Evolutionary conservation across 306 rosid species (phyloP), one percentile per base, ranked within the genome.

Genomic region (Prunus davidiana): DNA sequence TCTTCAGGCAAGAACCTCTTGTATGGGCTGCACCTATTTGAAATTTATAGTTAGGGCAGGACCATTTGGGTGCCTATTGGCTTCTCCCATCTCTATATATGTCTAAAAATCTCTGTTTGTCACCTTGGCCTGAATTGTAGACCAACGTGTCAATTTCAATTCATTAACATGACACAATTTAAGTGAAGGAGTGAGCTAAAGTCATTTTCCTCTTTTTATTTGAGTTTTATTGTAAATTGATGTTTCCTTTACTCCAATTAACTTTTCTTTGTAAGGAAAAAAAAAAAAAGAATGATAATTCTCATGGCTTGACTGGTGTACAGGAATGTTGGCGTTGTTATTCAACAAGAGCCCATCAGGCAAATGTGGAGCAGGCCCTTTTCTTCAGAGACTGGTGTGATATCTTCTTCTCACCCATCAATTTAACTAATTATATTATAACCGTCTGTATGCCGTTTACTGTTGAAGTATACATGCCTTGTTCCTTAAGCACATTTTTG

Each of bases 361-460:
- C 83, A 81, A 85, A 73, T 81, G 73, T 76, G 84, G 86, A 84
- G 87, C 81, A 89, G 88, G 70, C 80, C 70, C 38, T 93, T 91
- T 81, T 91, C 98, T 76, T 90, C 98, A 9, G 93, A 91, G 25
- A 91, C 69, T 79, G 97, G 97, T 89, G 73, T 76, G 84, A 73
- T 72, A 56, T 81, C 25, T 63, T 70, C 24, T 2, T 58, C 62
- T 75, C 63, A 77, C 61, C 76, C 54, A 34, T 32, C 15, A 41
- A 13, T 77, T 67, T 57, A 63, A 34, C 27, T 18, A 61, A 45
- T 47, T 51, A 12, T 22, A 56, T 22, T 65, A 25, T 50, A 49
- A 52, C 25, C 13, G 20, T 45, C 27, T 54, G 28, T 8, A 9
- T 32, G 18, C 32, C 22, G 8, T 69, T 50, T 47, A 12, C 32